A percentile compares a stretch with the other conserved stretches of the same genome.
Conservation (phyloP, 345 rosid species). For the Hevea brasiliensis region DNA sequence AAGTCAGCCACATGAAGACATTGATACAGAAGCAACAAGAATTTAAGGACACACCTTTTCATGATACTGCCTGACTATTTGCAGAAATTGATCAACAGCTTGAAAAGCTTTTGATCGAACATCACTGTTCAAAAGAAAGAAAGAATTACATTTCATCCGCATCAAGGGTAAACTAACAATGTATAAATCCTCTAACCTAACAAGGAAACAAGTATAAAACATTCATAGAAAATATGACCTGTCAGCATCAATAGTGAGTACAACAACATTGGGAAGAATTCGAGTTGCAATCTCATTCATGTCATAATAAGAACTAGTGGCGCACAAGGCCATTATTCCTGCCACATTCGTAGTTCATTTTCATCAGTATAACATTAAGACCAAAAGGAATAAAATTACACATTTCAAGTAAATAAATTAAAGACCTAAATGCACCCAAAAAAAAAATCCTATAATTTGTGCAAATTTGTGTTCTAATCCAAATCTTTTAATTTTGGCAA, state of each 20-base stretch:
- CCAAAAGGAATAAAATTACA: conserved; percentile 2
- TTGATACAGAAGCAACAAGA: background rate
- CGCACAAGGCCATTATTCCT: conserved; percentile 97
- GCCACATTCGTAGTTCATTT: conserved; percentile 24
- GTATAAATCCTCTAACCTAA: background rate
- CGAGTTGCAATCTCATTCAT: conserved; percentile 85
- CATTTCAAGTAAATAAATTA: background rate
- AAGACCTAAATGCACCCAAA: no score
- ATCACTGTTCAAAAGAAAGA: conserved; percentile 54
- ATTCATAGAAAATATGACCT: conserved; percentile 44
- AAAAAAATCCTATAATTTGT: no score
- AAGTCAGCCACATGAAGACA: background rate
- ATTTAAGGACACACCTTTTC: conserved; percentile 58
- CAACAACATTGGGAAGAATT: conserved; percentile 85
- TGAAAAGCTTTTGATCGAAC: conserved; percentile 93
- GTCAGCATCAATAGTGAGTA: conserved; percentile 92
- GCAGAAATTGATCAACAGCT: conserved; percentile 90
- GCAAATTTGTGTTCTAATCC: no score
- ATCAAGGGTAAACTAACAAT: background rate
- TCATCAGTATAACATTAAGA: conserved; percentile 9
- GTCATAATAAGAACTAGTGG: conserved; percentile 90
- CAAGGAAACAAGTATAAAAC: conserved; percentile 1
- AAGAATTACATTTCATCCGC: conserved; percentile 13
- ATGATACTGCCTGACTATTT: conserved; percentile 72
- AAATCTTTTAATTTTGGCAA: no score